Evolutionary conservation across 2,329 filamentous ascomycete genomes (phyloP).

Genomic region (Purpureocillium lavendulum): DNA sequence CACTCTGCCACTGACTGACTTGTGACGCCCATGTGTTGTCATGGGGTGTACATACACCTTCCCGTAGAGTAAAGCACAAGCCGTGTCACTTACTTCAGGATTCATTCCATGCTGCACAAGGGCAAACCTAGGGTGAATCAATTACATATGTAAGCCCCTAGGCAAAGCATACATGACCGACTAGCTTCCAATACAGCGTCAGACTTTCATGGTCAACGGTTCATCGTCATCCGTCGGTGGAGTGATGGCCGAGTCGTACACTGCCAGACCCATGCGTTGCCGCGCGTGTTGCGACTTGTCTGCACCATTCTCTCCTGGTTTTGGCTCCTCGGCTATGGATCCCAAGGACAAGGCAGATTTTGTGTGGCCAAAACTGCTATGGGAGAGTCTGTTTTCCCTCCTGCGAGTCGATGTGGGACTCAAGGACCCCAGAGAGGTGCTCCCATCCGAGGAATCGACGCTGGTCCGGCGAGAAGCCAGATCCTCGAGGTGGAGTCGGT

Average conservation of each 20-base stretch:
- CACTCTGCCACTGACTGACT: too few species aligned
- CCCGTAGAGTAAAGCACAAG: too few species aligned
- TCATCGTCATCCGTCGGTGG: constrained; percentile 31
- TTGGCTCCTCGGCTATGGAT: constrained; percentile 37
- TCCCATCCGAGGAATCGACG: constrained; percentile 29
- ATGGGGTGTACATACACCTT: too few species aligned
- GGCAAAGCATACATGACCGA: too few species aligned
- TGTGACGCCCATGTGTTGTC: too few species aligned
- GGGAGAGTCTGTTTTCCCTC: constrained; percentile 22
- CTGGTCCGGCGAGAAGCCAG: constrained; percentile 23
- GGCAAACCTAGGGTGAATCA: too few species aligned
- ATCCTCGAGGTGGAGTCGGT: constrained; percentile 26
- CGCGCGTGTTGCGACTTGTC: too few species aligned
- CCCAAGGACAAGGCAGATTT: constrained; percentile 32
- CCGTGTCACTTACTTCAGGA: too few species aligned
- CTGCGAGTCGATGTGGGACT: constrained; percentile 23
- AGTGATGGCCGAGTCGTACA: constrained; percentile 4
- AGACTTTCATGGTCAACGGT: constrained; percentile 23
- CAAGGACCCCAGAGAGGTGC: constrained; percentile 14
- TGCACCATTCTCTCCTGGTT: constrained; percentile 6
- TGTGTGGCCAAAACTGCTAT: constrained; percentile 24
- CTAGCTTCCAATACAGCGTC: not conserved
- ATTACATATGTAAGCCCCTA: too few species aligned
- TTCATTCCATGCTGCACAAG: too few species aligned
- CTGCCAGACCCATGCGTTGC: too few species aligned